These are phyloP conservation scores for Chlamydomonas sphaeroides DNA, from an alignment of 139 green algal species.

Conservation along the genomic window DNA sequence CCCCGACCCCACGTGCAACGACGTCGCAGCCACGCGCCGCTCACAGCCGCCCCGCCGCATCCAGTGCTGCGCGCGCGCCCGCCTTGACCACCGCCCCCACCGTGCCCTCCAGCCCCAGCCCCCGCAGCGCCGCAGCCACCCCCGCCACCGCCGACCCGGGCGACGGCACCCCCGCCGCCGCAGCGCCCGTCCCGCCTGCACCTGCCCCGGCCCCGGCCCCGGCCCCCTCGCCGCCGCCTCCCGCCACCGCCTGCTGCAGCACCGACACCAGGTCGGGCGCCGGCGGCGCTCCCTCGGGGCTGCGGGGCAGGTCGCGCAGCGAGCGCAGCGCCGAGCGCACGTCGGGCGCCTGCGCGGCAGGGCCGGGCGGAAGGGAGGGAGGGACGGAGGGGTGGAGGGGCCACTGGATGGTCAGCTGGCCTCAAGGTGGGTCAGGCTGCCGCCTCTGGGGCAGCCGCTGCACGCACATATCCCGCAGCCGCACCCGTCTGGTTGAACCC, in stretches of 20 bases:
- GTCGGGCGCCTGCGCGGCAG: slow-evolving; percentile 9
- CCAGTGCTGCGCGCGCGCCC: slow-evolving; percentile 28
- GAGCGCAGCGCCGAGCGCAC: slow-evolving; percentile 56
- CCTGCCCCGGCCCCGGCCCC: not conserved
- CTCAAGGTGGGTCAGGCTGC: too few relatives aligned
- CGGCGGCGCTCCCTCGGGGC: slow-evolving; percentile 46
- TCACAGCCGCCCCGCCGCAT: slow-evolving; percentile 19
- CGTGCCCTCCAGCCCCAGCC: slow-evolving; percentile 34
- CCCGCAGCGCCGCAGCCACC: not conserved
- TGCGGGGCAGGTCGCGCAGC: slow-evolving; percentile 63
- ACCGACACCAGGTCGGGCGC: slow-evolving; percentile 50
- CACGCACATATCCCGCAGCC: too few relatives aligned
- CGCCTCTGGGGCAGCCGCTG: too few relatives aligned
- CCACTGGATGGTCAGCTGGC: too few relatives aligned
- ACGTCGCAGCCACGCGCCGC: too few relatives aligned
- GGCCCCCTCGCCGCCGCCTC: not conserved
- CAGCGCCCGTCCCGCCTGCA: not conserved
- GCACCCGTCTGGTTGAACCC: too few relatives aligned
- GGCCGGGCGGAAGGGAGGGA: too few relatives aligned
- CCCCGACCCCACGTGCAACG: too few relatives aligned
- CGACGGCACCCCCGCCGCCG: not conserved
- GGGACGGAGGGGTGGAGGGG: too few relatives aligned
- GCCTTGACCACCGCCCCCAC: slow-evolving; percentile 53
- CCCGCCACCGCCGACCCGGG: not conserved
- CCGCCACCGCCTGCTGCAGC: slow-evolving; percentile 8